A percentile compares a stretch with the other conserved stretches of the same genome.
phyloP scores from a whole-genome alignment of 2,329 filamentous ascomycete species.

The Hymenoscyphus repandus region DNA sequence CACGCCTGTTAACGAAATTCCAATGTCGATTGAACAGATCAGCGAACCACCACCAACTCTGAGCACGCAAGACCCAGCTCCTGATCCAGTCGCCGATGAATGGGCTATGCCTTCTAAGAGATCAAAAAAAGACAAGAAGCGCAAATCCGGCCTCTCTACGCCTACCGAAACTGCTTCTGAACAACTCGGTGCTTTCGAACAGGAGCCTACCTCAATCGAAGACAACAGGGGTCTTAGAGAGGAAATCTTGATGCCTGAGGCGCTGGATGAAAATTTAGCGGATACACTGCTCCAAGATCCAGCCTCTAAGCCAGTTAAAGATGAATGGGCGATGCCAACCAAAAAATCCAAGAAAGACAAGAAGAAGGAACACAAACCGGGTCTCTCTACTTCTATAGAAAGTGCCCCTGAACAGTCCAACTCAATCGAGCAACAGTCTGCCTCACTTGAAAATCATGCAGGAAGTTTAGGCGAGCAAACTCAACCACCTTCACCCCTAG shows the following conservation, averaged over 20 bases:
- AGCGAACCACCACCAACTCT: too few relatives aligned
- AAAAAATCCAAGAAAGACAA: conserved; percentile 16
- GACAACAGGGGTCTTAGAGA: neutral
- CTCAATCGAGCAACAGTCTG: neutral
- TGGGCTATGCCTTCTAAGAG: conserved; percentile 4
- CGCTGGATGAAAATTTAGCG: too few relatives aligned
- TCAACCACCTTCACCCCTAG: neutral
- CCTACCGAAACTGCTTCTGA: neutral
- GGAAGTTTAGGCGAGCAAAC: neutral
- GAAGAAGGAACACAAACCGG: conserved; percentile 12
- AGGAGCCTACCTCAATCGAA: neutral
- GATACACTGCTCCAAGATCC: neutral
- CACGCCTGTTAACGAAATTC: neutral
- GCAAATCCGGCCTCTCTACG: conserved; percentile 12
- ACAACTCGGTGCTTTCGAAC: neutral
- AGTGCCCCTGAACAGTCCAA: neutral
- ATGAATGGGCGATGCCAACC: neutral
- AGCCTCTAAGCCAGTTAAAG: neutral
- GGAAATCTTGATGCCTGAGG: neutral
- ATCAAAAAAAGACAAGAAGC: conserved; percentile 11
- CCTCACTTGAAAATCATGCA: neutral
- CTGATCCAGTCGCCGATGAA: neutral
- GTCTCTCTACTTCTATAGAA: too few relatives aligned
- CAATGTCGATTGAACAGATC: neutral
- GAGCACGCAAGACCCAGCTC: too few relatives aligned